phyloP scores from a whole-genome alignment of 305 asterid genomes.

The Rubia balearica region DNA sequence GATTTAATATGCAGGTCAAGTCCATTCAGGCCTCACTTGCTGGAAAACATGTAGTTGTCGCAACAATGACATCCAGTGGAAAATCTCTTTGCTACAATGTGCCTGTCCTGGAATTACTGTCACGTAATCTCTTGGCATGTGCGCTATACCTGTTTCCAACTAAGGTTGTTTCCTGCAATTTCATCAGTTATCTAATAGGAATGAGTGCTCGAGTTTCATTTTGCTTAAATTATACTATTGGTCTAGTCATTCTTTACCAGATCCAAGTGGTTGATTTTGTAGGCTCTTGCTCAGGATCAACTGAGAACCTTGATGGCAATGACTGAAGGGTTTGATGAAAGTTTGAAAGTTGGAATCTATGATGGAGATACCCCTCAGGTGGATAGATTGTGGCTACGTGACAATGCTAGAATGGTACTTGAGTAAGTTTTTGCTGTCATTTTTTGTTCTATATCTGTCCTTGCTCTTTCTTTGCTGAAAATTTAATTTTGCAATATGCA shows the following conservation, averaged over 20 bases:
- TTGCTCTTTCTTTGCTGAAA: conserved; percentile 16
- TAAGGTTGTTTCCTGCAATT: conserved; percentile 41
- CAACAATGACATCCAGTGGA: conserved; percentile 98
- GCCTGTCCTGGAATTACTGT: conserved; percentile 80
- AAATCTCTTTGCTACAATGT: conserved; percentile 96
- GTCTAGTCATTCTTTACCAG: background rate
- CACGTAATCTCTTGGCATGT: conserved; percentile 57
- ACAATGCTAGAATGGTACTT: conserved; percentile 84
- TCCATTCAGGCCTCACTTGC: conserved; percentile 83
- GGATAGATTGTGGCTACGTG: conserved; percentile 76
- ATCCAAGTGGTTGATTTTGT: conserved; percentile 19
- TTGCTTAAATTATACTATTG: conserved; percentile 3
- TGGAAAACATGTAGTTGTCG: conserved; percentile 82
- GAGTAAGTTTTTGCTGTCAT: conserved; percentile 22
- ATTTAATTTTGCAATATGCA: conserved; percentile 38
- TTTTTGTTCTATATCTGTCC: conserved; percentile 11
- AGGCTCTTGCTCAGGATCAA: conserved; percentile 99
- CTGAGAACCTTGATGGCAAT: conserved; percentile 57
- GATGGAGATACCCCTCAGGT: conserved; percentile 91
- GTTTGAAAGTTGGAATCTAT: conserved; percentile 72
- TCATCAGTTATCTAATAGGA: background rate
- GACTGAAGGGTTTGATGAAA: conserved; percentile 52
- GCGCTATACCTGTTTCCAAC: conserved; percentile 94
- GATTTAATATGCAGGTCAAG: conserved; percentile 47
- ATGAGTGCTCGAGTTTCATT: background rate